These are phyloP conservation scores for Aureobasidium zeae DNA, from an alignment of 2,329 filamentous ascomycete species.

Conservation along the genomic window DNA sequence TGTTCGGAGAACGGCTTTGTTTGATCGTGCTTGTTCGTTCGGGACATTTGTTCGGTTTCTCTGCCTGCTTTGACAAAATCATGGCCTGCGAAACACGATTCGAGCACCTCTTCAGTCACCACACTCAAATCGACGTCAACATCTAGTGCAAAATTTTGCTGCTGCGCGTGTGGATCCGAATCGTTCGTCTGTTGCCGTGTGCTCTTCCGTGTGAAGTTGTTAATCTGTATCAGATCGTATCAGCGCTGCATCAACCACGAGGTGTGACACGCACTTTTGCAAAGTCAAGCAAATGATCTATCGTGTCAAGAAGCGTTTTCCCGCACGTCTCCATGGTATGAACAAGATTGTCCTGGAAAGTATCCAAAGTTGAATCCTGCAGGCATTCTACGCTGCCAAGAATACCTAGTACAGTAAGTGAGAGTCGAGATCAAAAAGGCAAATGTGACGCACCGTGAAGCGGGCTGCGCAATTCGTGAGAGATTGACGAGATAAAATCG, in stretches of 20 bases:
- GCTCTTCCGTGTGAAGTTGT: conserved; percentile 23
- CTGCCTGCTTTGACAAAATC: conserved; percentile 28
- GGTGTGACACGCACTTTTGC: no score
- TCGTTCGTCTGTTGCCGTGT: conserved; percentile 14
- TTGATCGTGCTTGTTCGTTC: background rate
- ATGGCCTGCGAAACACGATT: conserved; percentile 31
- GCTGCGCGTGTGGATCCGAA: conserved; percentile 20
- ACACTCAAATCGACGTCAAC: conserved; percentile 15
- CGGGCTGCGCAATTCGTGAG: conserved; percentile 41
- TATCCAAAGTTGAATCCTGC: conserved; percentile 33
- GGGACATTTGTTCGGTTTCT: conserved; percentile 7
- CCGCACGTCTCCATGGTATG: conserved; percentile 34
- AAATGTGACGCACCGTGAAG: conserved; percentile 29
- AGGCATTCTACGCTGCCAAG: conserved; percentile 41
- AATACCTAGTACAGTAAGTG: conserved; percentile 16
- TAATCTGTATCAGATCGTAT: no score
- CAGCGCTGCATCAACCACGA: no score
- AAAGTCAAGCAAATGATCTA: conserved; percentile 31
- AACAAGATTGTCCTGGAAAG: conserved; percentile 36
- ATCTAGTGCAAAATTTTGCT: conserved; percentile 12
- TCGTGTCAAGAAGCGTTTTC: conserved; percentile 29
- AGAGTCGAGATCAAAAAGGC: conserved; percentile 22
- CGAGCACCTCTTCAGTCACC: conserved; percentile 14
- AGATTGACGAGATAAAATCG: conserved; percentile 42
- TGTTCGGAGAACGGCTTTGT: background rate